Base-by-base conservation (phyloP, 2,329 filamentous ascomycete genomes). In the Didymella pomorum region DNA sequence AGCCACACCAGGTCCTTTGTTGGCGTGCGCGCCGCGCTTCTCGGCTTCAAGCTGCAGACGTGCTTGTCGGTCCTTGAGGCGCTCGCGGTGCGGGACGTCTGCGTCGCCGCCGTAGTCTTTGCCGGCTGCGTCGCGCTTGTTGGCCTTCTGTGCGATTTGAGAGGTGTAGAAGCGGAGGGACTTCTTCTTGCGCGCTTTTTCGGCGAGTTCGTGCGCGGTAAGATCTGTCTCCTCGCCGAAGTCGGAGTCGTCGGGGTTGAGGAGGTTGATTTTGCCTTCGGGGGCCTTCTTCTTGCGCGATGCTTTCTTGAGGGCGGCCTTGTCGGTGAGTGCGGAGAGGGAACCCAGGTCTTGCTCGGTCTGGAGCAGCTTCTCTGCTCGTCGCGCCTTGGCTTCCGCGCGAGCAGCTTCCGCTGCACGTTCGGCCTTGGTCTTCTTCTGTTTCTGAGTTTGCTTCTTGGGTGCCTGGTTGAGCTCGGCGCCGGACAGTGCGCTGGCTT, bases 161-260 rank as follows among this genome's bases (percentile, higher is more conserved):
- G 93, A 97, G 2, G 96, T 98, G 84, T 99, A 99, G 83, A 99
- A 99, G 62, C 93, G 90, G 57, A 99, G 85, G 64, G 87, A 92
- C 83, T 96, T 97, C 83, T 95, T 97, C 77, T 91, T 91, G 59
- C 87, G 86, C 0, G 89, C 91, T 79, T 99, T 99, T 71, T 96
- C 92, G 41, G 90, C 91, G 0, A 92, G 89, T 60, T 94, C 88
- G 61, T 88, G 85, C 11, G 88, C 87, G 52, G 93, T 92, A 58
- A 98, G 85, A 4, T 83, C 80, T 16, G 91, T 89, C 75, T 97
- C 93, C 71, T 99, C 95, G 68, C 94, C 95, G 73, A 99, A 94
- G 80, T 99, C 95, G 2, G 93, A 96, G 69, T 91, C 86, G 61
- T 89, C 86, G 50, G 85, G 85, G 28, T 79, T 79, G 61, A 75